Evolutionary conservation across 116 monocot genomes (phyloP).

Genomic region (Dioscorea cayenensis): DNA sequence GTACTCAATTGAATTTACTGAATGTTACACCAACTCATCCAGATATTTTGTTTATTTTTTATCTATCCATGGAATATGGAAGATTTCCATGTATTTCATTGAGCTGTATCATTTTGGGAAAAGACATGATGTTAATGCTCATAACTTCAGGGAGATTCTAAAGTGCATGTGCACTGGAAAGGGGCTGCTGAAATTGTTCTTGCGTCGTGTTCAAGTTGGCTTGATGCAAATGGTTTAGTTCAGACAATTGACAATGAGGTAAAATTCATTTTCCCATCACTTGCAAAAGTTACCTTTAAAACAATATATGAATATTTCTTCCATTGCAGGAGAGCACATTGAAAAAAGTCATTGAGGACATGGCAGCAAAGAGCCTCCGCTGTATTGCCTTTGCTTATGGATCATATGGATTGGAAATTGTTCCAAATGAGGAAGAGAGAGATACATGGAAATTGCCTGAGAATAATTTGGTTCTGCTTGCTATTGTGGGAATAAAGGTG

Average conservation of each 20-base stretch:
- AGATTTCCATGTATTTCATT: too few species aligned
- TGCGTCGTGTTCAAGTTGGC: slow-evolving; percentile 72
- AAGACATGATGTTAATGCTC: background rate
- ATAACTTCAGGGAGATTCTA: slow-evolving; percentile 29
- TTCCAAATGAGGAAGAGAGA: slow-evolving; percentile 69
- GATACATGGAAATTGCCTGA: slow-evolving; percentile 69
- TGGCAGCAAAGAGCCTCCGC: slow-evolving; percentile 82
- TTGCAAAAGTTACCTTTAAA: background rate
- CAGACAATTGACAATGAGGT: slow-evolving; percentile 63
- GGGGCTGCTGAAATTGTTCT: slow-evolving; percentile 96
- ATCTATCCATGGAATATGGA: too few species aligned
- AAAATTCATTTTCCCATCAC: background rate
- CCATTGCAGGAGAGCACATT: slow-evolving; percentile 53
- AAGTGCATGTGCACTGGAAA: slow-evolving; percentile 94
- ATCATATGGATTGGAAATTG: slow-evolving; percentile 33
- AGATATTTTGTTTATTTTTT: too few species aligned
- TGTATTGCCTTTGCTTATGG: slow-evolving; percentile 91
- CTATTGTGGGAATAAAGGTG: slow-evolving; percentile 76
- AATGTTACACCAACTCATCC: too few species aligned
- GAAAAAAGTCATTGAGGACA: slow-evolving; percentile 76
- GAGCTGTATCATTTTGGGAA: too few species aligned
- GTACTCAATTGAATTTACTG: too few species aligned
- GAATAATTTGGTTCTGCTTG: slow-evolving; percentile 64
- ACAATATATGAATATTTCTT: background rate
- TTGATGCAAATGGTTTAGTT: slow-evolving; percentile 49